Conservation (phyloP, 495 filamentous ascomycete genomes). For the Annulohypoxylon maeteangense region DNA sequence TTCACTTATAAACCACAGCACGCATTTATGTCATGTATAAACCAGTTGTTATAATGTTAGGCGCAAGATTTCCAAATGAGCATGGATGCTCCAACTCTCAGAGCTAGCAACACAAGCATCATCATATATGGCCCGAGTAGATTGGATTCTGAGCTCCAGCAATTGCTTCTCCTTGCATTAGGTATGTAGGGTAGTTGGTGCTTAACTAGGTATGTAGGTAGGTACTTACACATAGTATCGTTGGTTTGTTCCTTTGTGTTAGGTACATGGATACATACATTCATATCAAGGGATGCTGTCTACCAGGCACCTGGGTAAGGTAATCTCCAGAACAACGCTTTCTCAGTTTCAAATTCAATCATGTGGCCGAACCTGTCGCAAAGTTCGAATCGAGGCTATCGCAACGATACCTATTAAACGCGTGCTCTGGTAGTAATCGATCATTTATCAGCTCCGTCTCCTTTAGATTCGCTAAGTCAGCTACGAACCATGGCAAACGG, state of each 20-base stretch:
- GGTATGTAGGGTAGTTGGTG: too few species aligned
- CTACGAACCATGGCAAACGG: slow-evolving; percentile 1
- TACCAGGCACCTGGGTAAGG: background rate
- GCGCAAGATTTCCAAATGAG: too few species aligned
- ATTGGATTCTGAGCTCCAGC: too few species aligned
- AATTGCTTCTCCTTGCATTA: too few species aligned
- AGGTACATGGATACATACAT: background rate
- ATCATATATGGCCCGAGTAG: too few species aligned
- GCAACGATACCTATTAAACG: slow-evolving; percentile 3
- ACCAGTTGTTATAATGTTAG: too few species aligned
- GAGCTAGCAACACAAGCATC: too few species aligned
- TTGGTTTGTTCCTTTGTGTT: background rate
- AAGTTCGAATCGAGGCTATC: slow-evolving; percentile 6
- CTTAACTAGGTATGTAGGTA: background rate
- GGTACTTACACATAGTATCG: background rate
- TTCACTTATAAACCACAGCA: too few species aligned
- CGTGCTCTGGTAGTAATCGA: background rate
- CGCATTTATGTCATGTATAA: too few species aligned
- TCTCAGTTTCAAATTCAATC: background rate
- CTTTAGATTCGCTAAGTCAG: slow-evolving; percentile 1
- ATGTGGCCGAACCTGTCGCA: background rate
- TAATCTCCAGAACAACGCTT: background rate
- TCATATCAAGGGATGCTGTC: too few species aligned
- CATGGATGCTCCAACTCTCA: too few species aligned
- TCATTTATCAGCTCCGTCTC: background rate